Base-by-base conservation (phyloP, 768 basidiomycete genomes). In the Leucocoprinus leucothites region DNA sequence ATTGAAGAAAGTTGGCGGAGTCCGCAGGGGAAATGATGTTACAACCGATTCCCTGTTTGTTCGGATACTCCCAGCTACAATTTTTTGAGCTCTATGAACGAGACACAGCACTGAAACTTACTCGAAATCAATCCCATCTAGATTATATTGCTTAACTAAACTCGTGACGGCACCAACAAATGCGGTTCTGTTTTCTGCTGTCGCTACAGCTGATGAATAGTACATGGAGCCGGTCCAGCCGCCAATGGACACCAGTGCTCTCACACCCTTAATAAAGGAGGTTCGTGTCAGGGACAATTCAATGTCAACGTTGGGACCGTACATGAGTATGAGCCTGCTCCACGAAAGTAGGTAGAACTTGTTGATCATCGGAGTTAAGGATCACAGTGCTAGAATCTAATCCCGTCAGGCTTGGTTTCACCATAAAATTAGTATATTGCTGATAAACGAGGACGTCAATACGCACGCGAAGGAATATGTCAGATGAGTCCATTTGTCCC, bases 1-100 rank as follows among this genome's bases (percentile, higher is more conserved):
- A 91, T 3, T 71, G 58, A 34, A 94, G 79, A 69, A 88, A 90
- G 67, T 96, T 94, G 13, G 76, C 70, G 0, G 84, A 80, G 67
- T 98, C 94, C 47, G 76, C 52, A 0, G 65, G 53, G 3, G 75
- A 74, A 51, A 84, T 72, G 0, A 63, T 66, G 68, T 95, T 96
- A 59, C 86, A 87, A 0, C 78, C 80, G 3, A 85, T 73, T 38
- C 91, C 91, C 48, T 75, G 70, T 3, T 69, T 60, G 52, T 76
- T 80, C 1, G 94, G 93, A 65, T 88, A 94, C 69, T 95, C 93
- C 92, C 92, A 94, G 62, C 77, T 78, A n/a, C 14, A 51, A 25
- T 26, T 26, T 48, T 26, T 46, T 14, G 31, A 60, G 34, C 52
- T 43, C n/a, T 35, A 22, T 19, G 31, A 19, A 9, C 21, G 3